phyloP scores from a whole-genome alignment of 1,284 basidiomycete species.

The Ustilago trichophora region DNA sequence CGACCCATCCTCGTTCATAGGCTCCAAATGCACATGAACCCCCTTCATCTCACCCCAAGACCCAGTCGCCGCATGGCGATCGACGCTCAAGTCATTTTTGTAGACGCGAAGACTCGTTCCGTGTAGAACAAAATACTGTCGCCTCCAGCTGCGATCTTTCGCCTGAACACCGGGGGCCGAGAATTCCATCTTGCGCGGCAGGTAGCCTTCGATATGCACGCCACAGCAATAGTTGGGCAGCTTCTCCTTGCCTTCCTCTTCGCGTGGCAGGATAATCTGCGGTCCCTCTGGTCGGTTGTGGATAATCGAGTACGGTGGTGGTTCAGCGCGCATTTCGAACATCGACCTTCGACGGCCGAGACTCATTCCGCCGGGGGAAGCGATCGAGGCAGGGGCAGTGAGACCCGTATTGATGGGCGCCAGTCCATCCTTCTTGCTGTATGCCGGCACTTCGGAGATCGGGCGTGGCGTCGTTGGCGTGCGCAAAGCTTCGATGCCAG shows the following conservation, averaged over 20 bases:
- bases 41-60: slow-evolving; percentile 65
- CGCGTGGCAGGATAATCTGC: slow-evolving; percentile 54
- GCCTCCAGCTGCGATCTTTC: slow-evolving; percentile 88
- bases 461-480: slow-evolving; percentile 23
- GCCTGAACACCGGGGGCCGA: slow-evolving; percentile 82
- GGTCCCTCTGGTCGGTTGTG: slow-evolving; percentile 57
- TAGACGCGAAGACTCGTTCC: slow-evolving; percentile 89
- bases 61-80: slow-evolving; percentile 63
- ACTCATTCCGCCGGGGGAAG: slow-evolving; percentile 23
- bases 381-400: slow-evolving; percentile 20
- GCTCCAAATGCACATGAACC: slow-evolving; percentile 55
- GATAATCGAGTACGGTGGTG: slow-evolving; percentile 60
- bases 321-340: slow-evolving; percentile 59
- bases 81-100: slow-evolving; percentile 70
- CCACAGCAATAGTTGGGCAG: slow-evolving; percentile 84
- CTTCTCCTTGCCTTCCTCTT: slow-evolving; percentile 78
- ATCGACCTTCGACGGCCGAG: slow-evolving; percentile 57
- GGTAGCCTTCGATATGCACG: slow-evolving; percentile 83
- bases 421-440: slow-evolving; percentile 28
- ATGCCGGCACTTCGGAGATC: slow-evolving; percentile 22
- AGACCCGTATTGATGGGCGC: slow-evolving; percentile 23
- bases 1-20: slow-evolving; percentile 55
- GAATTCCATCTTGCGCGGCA: slow-evolving; percentile 97
- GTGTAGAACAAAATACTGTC: slow-evolving; percentile 87
- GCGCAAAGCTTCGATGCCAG: slow-evolving; percentile 11